Conservation (phyloP, 768 basidiomycete species). For the Boletus reticuloceps region DNA sequence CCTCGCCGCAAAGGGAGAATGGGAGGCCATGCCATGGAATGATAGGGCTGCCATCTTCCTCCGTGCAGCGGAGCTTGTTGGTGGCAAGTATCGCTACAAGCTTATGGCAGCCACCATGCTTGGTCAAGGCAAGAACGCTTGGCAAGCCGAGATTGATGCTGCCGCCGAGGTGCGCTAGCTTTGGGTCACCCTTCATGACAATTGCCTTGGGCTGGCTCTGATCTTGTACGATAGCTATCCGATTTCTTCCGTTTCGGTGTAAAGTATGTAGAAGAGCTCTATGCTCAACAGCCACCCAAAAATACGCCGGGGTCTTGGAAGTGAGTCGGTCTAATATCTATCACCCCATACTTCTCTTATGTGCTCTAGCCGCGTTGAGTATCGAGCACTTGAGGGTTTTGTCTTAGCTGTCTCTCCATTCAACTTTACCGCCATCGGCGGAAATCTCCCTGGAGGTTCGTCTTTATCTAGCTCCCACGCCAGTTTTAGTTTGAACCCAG, state of each 20-base stretch:
- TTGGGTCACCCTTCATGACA: neutral
- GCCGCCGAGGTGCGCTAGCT: constrained; percentile 79
- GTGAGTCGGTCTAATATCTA: constrained; percentile 46
- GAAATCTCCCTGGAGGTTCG: constrained; percentile 78
- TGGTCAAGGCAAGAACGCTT: constrained; percentile 98
- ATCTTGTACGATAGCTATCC: constrained; percentile 47
- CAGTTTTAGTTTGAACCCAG: neutral
- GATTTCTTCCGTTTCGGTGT: constrained; percentile 98
- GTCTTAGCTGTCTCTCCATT: constrained; percentile 97
- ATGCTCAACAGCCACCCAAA: constrained; percentile 83
- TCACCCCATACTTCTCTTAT: constrained; percentile 5
- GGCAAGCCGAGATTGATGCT: constrained; percentile 99
- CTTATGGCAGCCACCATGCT: constrained; percentile 96
- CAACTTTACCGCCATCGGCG: constrained; percentile 98
- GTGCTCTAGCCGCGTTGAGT: constrained; percentile 78
- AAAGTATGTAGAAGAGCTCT: constrained; percentile 95
- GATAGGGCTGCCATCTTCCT: constrained; percentile 98
- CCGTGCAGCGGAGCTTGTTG: constrained; percentile 94
- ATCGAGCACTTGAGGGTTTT: constrained; percentile 97
- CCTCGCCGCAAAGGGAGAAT: constrained; percentile 78
- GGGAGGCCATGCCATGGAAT: constrained; percentile 96
- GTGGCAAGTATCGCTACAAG: constrained; percentile 94
- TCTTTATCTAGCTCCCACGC: neutral
- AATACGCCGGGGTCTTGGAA: constrained; percentile 93
- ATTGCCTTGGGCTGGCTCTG: neutral